Base-by-base conservation (phyloP, 2,329 filamentous ascomycete genomes). In the Fusarium sp. region DNA sequence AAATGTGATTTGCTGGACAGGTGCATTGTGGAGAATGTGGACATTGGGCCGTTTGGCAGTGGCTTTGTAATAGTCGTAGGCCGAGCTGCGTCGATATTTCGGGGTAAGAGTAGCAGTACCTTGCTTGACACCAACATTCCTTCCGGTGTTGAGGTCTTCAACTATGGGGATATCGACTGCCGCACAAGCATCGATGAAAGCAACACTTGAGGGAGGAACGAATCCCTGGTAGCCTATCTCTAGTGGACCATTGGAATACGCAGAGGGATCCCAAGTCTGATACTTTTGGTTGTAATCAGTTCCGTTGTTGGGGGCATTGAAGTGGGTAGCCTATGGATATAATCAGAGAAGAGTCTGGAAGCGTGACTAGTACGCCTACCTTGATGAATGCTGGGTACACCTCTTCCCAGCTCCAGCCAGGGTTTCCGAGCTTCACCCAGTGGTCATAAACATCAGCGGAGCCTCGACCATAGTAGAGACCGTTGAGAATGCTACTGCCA, bases 361-460 rank as follows among this genome's bases (percentile, higher is more conserved):
- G 2, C 2, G 5, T 21, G 1, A 4, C 3, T 26, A 12, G 7
- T 1, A 26, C 1, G 6, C 26, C 16, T 20, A 55, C 57, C 38
- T 63, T 63, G 13, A 63, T 21, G 3, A 63, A 63, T 0, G 55
- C 28, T 7, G 58, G 61, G 11, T 63, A 63, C 1, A 63, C 37
- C 3, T 63, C 42, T 3, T 63, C 26, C 57, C 60, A 63, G 4
- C 57, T 49, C 57, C 60, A 63, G 3, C 60, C 60, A 3, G 58
- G 58, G 2, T 63, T 63, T 3, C 61, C 58, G 21, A 44, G 47
- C 13, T 26, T 47, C 1, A 63, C 58, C 61, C 61, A 63, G 5
- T 63, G 43, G 16, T 63, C 49, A 10, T 63, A 63, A 8, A 63
- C 49, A 5, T 60, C 57, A 6, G 61, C 61, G 8, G 49, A 63